Evolutionary conservation across 192 early-diverging fungal species (phyloP).

Genomic region (Spinellus fusiger): DNA sequence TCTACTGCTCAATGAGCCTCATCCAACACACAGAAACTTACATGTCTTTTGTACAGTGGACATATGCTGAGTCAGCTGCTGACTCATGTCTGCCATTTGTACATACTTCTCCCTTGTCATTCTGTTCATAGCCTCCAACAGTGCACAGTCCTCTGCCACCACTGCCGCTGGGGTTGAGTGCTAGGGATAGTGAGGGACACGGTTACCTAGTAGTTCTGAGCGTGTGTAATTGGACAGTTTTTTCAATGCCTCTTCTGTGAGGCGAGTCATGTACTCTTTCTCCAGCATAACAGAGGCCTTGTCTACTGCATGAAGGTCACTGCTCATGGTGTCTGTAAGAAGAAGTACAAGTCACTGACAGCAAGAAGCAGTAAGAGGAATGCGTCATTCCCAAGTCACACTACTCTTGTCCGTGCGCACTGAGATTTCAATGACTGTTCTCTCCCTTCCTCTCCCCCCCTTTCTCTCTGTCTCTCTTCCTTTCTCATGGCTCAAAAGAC

Average conservation of each 20-base stretch:
- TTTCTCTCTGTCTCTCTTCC: neutral
- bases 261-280: slow-evolving; percentile 24
- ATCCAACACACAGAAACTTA: neutral
- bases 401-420: too few relatives aligned
- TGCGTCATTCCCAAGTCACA: too few relatives aligned
- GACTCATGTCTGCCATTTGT: slow-evolving; percentile 32
- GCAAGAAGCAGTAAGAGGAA: too few relatives aligned
- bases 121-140: slow-evolving; percentile 34
- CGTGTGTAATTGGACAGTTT: slow-evolving; percentile 27
- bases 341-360: too few relatives aligned
- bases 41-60: slow-evolving; percentile 32
- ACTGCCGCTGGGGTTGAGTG: neutral
- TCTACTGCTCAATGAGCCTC: too few relatives aligned
- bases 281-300: slow-evolving; percentile 10
- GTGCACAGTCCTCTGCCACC: slow-evolving; percentile 23
- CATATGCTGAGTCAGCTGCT: slow-evolving; percentile 30
- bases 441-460: neutral
- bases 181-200: neutral
- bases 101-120: slow-evolving; percentile 28
- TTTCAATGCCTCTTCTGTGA: slow-evolving; percentile 25
- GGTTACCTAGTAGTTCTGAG: slow-evolving; percentile 24
- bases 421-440: too few relatives aligned
- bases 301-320: slow-evolving; percentile 1
- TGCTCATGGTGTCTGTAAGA: too few relatives aligned
- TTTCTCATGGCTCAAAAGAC: slow-evolving; percentile 7